Base-by-base conservation (phyloP, 371 early-diverging fungal genomes). In the Mortierella sp. region DNA sequence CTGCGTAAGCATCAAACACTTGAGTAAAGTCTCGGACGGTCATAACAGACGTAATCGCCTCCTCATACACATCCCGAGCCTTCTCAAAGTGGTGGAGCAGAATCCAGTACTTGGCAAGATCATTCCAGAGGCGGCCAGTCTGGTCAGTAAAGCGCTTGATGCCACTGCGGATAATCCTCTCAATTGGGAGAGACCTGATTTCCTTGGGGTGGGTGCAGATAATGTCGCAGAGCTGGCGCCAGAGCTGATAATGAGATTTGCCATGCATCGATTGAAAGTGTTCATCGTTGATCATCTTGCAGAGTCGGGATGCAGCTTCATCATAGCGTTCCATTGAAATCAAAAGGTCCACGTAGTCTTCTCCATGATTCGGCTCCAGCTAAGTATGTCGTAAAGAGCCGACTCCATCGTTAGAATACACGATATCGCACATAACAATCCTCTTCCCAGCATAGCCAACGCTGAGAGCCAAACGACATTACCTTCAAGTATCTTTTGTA, bases 1-100 rank as follows among this genome's bases (percentile, higher is more conserved):
- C 92, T 8, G 95, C 93, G 67, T 96, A 98, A 3, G 97, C 92
- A 63, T 99, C 97, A 82, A 97, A 99, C 46, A 99, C 91, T 64
- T 93, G 90, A 0, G 96, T 90, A 58, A 99, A 99, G 78, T 98
- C 98, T 23, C 94, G 88, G n/a, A 97, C 94, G 0, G 94, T 96
- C 73, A 80, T 83, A 15, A 97, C 98, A 0, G 84, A 84, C 1
- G 82, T 83, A 44, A 98, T 82, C 0, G 93, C 98, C 72, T 98
- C 97, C 81, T 97, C 98, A 66, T 91, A 99, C 2, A 97, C 92
- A 73, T 95, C 97, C 17, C 97, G 80, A 2, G 83, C 92, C 59
- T 87, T 91, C 69, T 97, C 98, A 52, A 93, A 83, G 57, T 90
- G 88, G 17, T 89, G 91, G 50, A 86, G 82, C 44, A 91, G 83